These are phyloP conservation scores for Tuber brumale DNA, from an alignment of 495 filamentous ascomycete genomes.

Conservation along the genomic window DNA sequence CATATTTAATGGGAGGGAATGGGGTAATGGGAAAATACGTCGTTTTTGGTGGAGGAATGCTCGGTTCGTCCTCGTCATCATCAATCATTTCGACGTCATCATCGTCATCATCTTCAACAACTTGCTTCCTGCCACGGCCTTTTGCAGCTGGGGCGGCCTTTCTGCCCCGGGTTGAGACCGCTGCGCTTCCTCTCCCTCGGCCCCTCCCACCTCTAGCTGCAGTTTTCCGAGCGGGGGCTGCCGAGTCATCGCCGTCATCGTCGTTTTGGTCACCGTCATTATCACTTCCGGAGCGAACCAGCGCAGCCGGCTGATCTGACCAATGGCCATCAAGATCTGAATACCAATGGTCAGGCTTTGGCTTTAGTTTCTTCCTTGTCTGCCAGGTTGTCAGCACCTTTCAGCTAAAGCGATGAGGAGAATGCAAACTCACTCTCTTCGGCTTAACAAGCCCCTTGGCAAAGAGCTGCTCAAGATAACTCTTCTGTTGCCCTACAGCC, in stretches of 20 bases:
- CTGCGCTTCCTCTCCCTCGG: conserved; percentile 43
- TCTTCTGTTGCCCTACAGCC: conserved; percentile 65
- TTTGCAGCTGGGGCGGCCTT: conserved; percentile 47
- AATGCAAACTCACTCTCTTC: conserved; percentile 41
- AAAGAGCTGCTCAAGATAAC: conserved; percentile 65
- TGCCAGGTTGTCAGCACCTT: conserved; percentile 40
- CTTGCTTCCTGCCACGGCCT: conserved; percentile 49
- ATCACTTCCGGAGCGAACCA: conserved; percentile 48
- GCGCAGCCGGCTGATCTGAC: conserved; percentile 69
- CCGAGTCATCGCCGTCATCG: conserved; percentile 33
- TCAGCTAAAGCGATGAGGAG: not conserved
- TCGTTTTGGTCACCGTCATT: conserved; percentile 46
- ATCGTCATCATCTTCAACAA: conserved; percentile 57
- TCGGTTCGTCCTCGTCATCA: conserved; percentile 56
- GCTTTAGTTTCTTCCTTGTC: conserved; percentile 59
- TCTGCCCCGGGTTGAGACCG: conserved; percentile 45
- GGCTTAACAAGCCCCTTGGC: conserved; percentile 59
- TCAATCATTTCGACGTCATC: conserved; percentile 39
- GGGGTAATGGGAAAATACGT: conserved; percentile 38
- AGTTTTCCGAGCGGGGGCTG: conserved; percentile 42
- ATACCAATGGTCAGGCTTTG: conserved; percentile 76
- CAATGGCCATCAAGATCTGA: conserved; percentile 76
- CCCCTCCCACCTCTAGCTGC: conserved; percentile 36
- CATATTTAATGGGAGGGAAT: conserved; percentile 34
- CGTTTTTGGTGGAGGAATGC: conserved; percentile 51